Evolutionary conservation across 768 basidiomycete genomes (phyloP), one percentile per base, ranked within the genome.

Genomic region (Pleurotus platypus): DNA sequence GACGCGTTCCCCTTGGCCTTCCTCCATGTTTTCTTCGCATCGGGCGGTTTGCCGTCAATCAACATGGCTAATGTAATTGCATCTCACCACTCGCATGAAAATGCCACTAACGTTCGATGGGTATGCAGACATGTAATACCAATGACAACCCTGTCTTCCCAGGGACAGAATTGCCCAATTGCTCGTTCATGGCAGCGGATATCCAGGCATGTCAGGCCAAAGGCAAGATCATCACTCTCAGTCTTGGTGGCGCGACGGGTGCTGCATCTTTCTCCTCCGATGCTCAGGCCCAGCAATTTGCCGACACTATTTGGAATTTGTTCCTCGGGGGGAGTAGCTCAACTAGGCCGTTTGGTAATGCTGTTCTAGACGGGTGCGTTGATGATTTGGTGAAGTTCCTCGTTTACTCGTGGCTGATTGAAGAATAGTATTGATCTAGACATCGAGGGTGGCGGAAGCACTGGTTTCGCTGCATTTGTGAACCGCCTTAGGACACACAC

Each of bases 1-100:
- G 75, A 88, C 61, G 78, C 72, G 39, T 72, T 88, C 48, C 86
- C 86, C 0, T 57, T 88, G 46, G 85, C 85, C 1, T 88, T 87
- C 66, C 59, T 89, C 35, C 70, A 80, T 60, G 75, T 79, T 48
- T 87, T 83, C 71, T 86, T 81, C 68, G 79, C 78, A 15, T 72
- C 76, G 8, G 86, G 82, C 6, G 80, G 79, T 55, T 64, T 80
- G 6, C 87, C 86, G 2, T 77, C 80, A 8, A 74, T 89, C 58
- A 74, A 89, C 67, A 66, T 89, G 38, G 76, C 85, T 42, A 86
- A 86, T 63, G 86, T 81, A 57, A 60, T 46, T 13, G 22, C 49
- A 40, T 4, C 24, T 56, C 48, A n/a, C 16, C 42, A 22, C 27
- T 18, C 13, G 8, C 24, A 18, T 42, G 16, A 15, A 40, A 2